phyloP scores from a whole-genome alignment of 768 basidiomycete species.

The Dacryopinax spathularia region DNA sequence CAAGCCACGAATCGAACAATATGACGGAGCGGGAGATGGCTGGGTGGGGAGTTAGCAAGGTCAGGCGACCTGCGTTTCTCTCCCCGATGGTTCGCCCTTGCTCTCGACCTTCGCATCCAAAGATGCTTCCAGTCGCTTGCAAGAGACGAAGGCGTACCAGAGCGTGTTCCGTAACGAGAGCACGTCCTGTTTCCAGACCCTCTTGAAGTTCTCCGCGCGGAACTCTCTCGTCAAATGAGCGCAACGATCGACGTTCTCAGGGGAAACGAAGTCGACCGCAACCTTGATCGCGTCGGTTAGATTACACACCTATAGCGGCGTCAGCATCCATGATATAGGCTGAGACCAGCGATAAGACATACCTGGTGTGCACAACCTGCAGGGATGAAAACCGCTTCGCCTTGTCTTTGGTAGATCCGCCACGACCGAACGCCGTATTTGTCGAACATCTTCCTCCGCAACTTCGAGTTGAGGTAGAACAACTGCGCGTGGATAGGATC shows the following conservation, averaged over 20 bases:
- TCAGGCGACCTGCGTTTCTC: too few species aligned
- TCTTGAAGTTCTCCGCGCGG: slow-evolving; percentile 71
- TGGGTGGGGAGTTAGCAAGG: too few species aligned
- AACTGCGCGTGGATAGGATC: slow-evolving; percentile 90
- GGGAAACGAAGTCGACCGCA: slow-evolving; percentile 86
- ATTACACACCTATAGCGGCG: slow-evolving; percentile 56
- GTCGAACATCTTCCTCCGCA: slow-evolving; percentile 54
- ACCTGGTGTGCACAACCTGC: slow-evolving; percentile 90
- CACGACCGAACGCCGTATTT: slow-evolving; percentile 59
- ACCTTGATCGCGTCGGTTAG: slow-evolving; percentile 92
- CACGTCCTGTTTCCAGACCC: slow-evolving; percentile 89
- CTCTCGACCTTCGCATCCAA: too few species aligned
- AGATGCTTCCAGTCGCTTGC: too few species aligned
- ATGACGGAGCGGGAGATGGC: too few species aligned
- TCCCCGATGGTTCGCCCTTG: too few species aligned
- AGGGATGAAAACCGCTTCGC: slow-evolving; percentile 89
- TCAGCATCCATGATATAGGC: neutral
- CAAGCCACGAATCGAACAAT: too few species aligned
- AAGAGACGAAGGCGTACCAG: slow-evolving; percentile 85
- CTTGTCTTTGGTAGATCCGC: slow-evolving; percentile 77
- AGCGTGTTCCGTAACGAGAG: slow-evolving; percentile 83
- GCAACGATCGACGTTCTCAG: slow-evolving; percentile 80
- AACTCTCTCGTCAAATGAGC: slow-evolving; percentile 78
- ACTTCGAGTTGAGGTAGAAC: slow-evolving; percentile 60
- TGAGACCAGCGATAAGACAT: slow-evolving; percentile 14